Base-by-base conservation (phyloP, 2,329 filamentous ascomycete genomes). In the Claviceps fusiformis region DNA sequence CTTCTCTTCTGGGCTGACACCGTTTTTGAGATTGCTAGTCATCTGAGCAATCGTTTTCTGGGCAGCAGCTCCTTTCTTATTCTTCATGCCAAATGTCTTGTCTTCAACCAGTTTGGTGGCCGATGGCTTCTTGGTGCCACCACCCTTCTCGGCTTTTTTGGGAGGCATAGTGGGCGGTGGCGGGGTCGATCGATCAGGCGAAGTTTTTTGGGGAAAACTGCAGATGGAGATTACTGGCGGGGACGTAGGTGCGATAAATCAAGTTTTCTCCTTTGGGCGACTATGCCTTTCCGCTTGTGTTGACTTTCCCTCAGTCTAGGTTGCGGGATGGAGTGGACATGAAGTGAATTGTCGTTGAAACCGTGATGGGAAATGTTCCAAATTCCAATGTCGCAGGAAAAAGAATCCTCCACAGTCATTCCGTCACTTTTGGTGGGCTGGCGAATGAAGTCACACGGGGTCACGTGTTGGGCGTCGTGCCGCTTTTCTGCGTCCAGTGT, bases 41-140 rank as follows among this genome's bases (percentile, higher is more conserved):
- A 98, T 81, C 65, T 90, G 87, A 57, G 87, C 85, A 68, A 98
- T 97, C 63, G 91, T 83, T 72, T 85, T 95, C 74, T 97, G 89
- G 55, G 90, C 92, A 53, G 82, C 85, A 56, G 83, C 86, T 62
- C 93, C 93, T 79, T 96, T 98, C 78, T 98, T 98, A 69, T 98
- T 98, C 76, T 98, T 98, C 93, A 98, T 97, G 64, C 93, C 93
- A 78, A 98, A 98, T 51, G 93, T 95, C 75, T 92, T 93, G 77
- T 98, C 93, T 59, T 93, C 89, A 60, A 90, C 87, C 48, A 77
- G 65, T 74, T 89, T 89, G 63, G 74, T 64, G 57, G 74, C 70
- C 27, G 74, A 68, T 55, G 74, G 69, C 73, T 80, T 81, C 73
- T 83, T 83, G 69, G 73, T 75, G 62, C 65, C 75, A 55, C 65